Evolutionary conservation across 176 grass and related monocot species (phyloP), one percentile per base, ranked within the genome.

Genomic region (Panicum miliaceum): DNA sequence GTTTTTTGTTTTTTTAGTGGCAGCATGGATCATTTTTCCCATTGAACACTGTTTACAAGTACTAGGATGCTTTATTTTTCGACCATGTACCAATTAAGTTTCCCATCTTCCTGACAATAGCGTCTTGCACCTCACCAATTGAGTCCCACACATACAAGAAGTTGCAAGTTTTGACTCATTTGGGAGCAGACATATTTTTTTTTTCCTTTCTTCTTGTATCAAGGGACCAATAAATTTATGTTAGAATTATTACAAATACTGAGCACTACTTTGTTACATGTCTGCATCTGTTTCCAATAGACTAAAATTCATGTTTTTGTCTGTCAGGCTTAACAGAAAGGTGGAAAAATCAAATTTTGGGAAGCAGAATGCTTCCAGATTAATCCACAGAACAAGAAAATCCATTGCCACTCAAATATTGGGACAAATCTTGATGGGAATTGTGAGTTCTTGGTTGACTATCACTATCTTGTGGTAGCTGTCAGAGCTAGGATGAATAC

Each of bases 361-460:
- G 95, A 97, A 87, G 92, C 92, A 77, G 95, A 97, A 52, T 97
- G 95, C 82, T 93, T 92, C 86, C 94, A 94, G 84, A 84, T 97
- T 60, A 90, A 97, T 89, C 89, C 90, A 71, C 25, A 74, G 75
- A 91, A 83, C 70, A 97, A 93, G 76, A 93, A 91, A 53, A 68
- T 97, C 75, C 86, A 97, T 67, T 97, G 95, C 36, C 90, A 84
- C 20, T 88, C 92, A 43, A 88, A 88, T 70, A n/a, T 81, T 9
- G 89, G 88, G 43, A 97, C 95, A 64, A 97, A 93, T 74, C 71
- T 97, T 64, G 95, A 97, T 74, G 92, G 95, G 54, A 91, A 90
- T 63, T 90, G 92, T 23, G 95, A 97, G 68, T 97, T 97, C 82
- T 54, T 71, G 46, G 88, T 97, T 22, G 90, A 97, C 72, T 97